A percentile compares a stretch with the other conserved stretches of the same genome.
Conservation (phyloP, 75 land plant species). For the Picea sitchensis region DNA sequence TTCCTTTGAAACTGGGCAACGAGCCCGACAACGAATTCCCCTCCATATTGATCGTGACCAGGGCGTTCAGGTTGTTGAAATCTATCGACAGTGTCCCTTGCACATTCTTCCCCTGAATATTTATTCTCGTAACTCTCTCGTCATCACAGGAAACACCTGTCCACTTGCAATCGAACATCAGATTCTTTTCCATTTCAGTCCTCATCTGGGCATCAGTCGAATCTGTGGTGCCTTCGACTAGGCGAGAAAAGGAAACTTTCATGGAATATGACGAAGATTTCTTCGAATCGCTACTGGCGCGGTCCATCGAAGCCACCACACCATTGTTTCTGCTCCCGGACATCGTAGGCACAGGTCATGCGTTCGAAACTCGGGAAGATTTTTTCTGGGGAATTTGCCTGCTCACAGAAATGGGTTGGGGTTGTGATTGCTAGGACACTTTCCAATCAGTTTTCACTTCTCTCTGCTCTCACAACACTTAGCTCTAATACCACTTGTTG, state of each 20-base stretch:
- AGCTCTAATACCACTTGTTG: no score
- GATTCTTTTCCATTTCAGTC: no score
- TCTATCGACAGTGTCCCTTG: slow-evolving; percentile 42
- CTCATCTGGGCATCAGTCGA: no score
- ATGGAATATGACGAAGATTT: slow-evolving; percentile 31
- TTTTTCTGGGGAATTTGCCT: no score
- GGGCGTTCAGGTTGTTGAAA: slow-evolving; percentile 38
- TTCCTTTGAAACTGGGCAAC: slow-evolving; percentile 51
- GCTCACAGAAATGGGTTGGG: no score
- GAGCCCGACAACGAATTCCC: slow-evolving; percentile 56
- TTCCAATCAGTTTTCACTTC: no score
- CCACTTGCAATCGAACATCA: no score
- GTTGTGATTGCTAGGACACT: no score
- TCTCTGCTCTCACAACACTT: no score
- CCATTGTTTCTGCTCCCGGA: not conserved
- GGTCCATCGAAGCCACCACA: slow-evolving; percentile 20
- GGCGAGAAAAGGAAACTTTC: slow-evolving; percentile 29
- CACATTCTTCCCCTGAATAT: slow-evolving; percentile 31
- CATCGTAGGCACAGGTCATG: not conserved
- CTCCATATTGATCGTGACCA: slow-evolving; percentile 47
- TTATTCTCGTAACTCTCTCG: no score
- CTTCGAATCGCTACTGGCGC: slow-evolving; percentile 12
- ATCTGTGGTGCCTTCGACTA: slow-evolving; percentile 17
- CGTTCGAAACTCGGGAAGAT: not conserved
- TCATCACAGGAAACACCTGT: no score